A percentile compares a stretch with the other conserved stretches of the same genome.
These are phyloP conservation scores for Verticillium tricorpus DNA, from an alignment of 2,329 filamentous ascomycete genomes.

Conservation along the genomic window DNA sequence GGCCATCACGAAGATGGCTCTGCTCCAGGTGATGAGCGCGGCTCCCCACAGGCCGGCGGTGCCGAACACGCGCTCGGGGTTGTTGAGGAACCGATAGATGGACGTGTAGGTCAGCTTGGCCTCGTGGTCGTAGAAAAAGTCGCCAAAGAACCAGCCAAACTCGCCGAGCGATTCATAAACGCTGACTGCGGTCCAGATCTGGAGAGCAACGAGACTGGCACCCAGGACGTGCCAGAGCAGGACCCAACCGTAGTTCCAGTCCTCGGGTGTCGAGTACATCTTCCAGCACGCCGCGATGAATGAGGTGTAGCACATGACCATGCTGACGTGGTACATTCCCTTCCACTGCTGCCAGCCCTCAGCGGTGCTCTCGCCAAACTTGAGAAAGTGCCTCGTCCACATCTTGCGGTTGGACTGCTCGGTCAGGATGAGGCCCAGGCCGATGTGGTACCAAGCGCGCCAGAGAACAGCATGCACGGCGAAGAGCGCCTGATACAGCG, in stretches of 20 bases:
- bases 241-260: conserved; percentile 84
- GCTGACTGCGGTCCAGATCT: conserved; percentile 88
- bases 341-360: conserved; percentile 99
- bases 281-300: conserved; percentile 94
- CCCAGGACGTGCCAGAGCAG: conserved; percentile 86
- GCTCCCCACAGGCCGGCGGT: conserved; percentile 94
- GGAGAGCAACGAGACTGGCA: conserved; percentile 72
- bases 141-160: conserved; percentile 98
- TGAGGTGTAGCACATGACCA: conserved; percentile 82
- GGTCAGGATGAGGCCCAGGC: conserved; percentile 79
- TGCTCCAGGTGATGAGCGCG: conserved; percentile 88
- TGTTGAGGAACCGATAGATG: conserved; percentile 97
- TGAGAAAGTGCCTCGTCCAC: conserved; percentile 97
- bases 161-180: conserved; percentile 95
- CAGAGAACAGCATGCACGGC: conserved; percentile 74
- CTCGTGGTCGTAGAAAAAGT: conserved; percentile 93
- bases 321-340: conserved; percentile 87
- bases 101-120: conserved; percentile 91
- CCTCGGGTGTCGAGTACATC: conserved; percentile 81
- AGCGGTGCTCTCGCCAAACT: conserved; percentile 83
- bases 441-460: conserved; percentile 89
- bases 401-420: conserved; percentile 85
- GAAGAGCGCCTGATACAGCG: conserved; percentile 72
- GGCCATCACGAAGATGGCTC: conserved; percentile 80
- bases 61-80: conserved; percentile 90